These are phyloP conservation scores for Scheffersomyces amazonensis DNA, from an alignment of 805 yeast species.

Conservation along the genomic window DNA sequence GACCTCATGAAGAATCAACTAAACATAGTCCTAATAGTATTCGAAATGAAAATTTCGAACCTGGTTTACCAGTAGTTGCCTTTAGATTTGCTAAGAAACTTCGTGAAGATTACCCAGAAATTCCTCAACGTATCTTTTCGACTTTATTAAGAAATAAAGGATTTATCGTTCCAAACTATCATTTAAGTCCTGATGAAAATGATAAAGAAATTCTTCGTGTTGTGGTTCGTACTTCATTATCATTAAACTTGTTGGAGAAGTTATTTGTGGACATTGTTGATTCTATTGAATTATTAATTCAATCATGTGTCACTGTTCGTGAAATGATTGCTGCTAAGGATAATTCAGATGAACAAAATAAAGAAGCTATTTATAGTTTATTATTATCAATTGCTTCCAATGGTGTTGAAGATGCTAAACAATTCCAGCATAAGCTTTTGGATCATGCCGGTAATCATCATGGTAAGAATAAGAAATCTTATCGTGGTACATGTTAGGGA, in stretches of 20 bases:
- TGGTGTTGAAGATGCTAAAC: constrained; percentile 42
- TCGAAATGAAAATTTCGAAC: constrained; percentile 49
- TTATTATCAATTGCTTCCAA: constrained; percentile 54
- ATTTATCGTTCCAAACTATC: constrained; percentile 88
- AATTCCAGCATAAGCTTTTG: constrained; percentile 15
- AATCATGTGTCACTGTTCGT: constrained; percentile 43
- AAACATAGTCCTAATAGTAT: constrained; percentile 11
- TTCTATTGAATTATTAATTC: constrained; percentile 50
- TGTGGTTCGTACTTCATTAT: constrained; percentile 72
- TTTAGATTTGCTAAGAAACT: constrained; percentile 68
- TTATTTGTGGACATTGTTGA: constrained; percentile 60
- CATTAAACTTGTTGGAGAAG: constrained; percentile 58
- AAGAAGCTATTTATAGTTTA: constrained; percentile 43
- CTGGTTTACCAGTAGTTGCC: constrained; percentile 89
- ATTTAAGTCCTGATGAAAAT: constrained; percentile 62
- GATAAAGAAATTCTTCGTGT: constrained; percentile 74
- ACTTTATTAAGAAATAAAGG: constrained; percentile 73
- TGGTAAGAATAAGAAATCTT: constrained; percentile 24
- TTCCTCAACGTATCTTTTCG: constrained; percentile 78
- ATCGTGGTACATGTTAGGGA: constrained; percentile 38
- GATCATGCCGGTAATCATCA: constrained; percentile 19
- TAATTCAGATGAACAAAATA: constrained; percentile 20
- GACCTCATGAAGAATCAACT: constrained; percentile 3
- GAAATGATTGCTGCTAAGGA: constrained; percentile 11
- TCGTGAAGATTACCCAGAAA: constrained; percentile 61